phyloP scores from a whole-genome alignment of 169 alveolate species.

The Plasmodium vivax region DNA sequence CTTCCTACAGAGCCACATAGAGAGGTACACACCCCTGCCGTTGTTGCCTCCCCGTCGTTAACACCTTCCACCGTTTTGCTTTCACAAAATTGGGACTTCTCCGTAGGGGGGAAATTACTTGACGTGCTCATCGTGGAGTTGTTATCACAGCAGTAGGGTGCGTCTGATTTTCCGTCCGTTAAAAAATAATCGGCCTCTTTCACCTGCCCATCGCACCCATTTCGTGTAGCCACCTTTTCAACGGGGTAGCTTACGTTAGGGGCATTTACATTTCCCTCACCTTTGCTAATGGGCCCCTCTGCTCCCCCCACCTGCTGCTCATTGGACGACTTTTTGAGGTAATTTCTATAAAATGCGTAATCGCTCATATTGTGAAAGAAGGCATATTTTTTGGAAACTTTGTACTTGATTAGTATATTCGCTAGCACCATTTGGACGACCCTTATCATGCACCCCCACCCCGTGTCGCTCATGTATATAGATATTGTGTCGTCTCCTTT shows the following conservation, averaged over 20 bases:
- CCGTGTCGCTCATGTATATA: conserved; percentile 75
- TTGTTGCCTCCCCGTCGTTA: not conserved
- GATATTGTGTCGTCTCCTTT: conserved; percentile 16
- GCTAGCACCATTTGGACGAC: conserved; percentile 84
- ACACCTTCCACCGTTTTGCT: not conserved
- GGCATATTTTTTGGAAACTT: conserved; percentile 25
- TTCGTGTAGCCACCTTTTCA: not conserved
- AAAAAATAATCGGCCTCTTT: conserved; percentile 13
- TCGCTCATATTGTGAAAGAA: conserved; percentile 43
- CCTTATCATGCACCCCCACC: conserved; percentile 85
- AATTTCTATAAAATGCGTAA: conserved; percentile 47
- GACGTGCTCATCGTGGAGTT: not conserved
- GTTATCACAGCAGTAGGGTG: not conserved
- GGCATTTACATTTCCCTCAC: not conserved
- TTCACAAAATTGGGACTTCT: not conserved
- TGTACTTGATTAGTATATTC: conserved; percentile 68
- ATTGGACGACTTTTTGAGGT: not conserved
- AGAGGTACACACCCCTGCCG: not conserved
- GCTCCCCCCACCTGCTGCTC: not conserved
- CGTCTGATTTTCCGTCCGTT: not conserved
- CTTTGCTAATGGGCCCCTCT: not conserved
- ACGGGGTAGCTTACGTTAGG: not conserved
- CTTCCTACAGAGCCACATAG: not conserved
- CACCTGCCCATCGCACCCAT: not conserved
- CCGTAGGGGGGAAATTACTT: not conserved